Base-by-base conservation (phyloP, 352 stramenopile species). In the Globisporangium mamillatum region DNA sequence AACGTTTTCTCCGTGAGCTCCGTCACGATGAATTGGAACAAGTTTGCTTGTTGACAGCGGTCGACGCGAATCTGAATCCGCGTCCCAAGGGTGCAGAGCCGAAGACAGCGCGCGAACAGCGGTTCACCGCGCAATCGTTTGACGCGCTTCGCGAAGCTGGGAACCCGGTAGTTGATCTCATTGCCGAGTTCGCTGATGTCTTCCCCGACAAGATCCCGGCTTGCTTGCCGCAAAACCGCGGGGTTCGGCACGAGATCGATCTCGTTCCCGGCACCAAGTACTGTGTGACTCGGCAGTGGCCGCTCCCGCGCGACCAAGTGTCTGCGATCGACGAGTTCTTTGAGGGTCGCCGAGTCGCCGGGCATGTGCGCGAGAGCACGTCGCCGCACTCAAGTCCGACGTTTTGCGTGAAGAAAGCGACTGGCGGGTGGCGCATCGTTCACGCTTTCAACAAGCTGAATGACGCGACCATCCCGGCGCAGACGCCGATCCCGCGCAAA, bases 371-470 rank as follows among this genome's bases (percentile, higher is more conserved):
- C 0, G 72, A 74, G 27, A 67, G 36, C 0, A 73, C 44, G 34
- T 79, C 72, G 0, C 70, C 69, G 0, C 69, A 77, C 46, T 70
- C 50, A 1, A 73, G 50, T 14, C 66, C 58, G 0, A 81, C 65
- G 0, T 76, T 78, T 50, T 81, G 71, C 34, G 29, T 80, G 0
- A 69, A 74, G 55, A 78, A 77, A 52, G 52, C 73, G 0, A 78
- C 41, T 4, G 60, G 66, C 0, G 48, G 41, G 0, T 80, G 74
- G 66, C 32, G 64, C 3, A 77, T 80, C 46, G 64, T 83, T n/a
- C 74, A 81, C 46, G 69, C 69, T 1, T 76, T 69, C 58, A 79
- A 79, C 60, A 81, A 75, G 50, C 60, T 79, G 4, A 83, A 83
- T 41, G 57, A 56, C 2, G 67, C 52, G 2, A 81, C 69, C 0